Conservation (phyloP, 345 rosid species). For the sweet orange (Citrus sinensis) region DNA sequence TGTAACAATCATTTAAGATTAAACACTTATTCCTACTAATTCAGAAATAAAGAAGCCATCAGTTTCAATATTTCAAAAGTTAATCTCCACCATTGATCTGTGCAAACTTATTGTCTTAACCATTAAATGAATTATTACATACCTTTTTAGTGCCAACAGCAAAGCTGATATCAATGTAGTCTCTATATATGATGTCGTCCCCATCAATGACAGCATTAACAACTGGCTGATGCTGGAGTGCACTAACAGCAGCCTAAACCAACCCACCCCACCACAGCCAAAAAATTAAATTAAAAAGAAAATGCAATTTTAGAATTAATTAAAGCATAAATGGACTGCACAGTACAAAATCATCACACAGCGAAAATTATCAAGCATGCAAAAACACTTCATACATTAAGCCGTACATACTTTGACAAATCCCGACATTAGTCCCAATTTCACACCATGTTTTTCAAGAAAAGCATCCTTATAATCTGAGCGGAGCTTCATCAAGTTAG, state of each 20-base stretch:
- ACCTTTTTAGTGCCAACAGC: constrained; percentile 96
- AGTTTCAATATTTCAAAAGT: background rate
- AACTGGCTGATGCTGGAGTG: constrained; percentile 90
- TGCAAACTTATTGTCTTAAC: background rate
- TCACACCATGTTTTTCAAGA: constrained; percentile 95
- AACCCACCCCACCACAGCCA: background rate
- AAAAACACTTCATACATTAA: background rate
- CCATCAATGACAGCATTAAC: constrained; percentile 99
- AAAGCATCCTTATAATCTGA: constrained; percentile 97
- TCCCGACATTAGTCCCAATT: constrained; percentile 97
- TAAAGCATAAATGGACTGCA: background rate
- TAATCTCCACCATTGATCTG: background rate
- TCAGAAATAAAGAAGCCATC: background rate
- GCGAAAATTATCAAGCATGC: background rate
- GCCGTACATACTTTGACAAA: constrained; percentile 62
- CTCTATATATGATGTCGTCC: constrained; percentile 95
- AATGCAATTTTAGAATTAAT: background rate
- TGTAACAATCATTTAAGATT: background rate
- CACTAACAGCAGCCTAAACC: constrained; percentile 94
- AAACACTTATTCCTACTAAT: background rate
- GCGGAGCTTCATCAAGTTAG: constrained; percentile 95
- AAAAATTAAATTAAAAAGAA: background rate
- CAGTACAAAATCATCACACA: background rate
- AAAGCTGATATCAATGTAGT: constrained; percentile 87
- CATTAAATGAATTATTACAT: constrained; percentile 6